Base-by-base conservation (phyloP, 148 eudicot genomes). In the Gaultheria prostrata region DNA sequence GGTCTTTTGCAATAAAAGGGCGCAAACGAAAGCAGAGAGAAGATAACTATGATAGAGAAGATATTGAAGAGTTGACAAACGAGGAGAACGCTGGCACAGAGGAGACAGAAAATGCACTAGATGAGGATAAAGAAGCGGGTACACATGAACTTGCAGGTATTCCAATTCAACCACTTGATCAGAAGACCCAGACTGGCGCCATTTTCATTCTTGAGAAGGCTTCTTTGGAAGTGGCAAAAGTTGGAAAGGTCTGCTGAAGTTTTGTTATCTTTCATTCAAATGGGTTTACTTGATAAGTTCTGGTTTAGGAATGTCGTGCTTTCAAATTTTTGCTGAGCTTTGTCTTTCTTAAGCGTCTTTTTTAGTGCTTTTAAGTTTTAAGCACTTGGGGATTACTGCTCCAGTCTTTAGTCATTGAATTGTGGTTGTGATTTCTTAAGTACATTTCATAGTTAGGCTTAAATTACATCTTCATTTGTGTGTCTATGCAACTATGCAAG, bases 161-260 rank as follows among this genome's bases (percentile, higher is more conserved):
- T 83, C 97, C 98, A 0, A 79, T 90, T 85, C 86, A 80, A 54
- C 86, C 92, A 46, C 65, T 71, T 20, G 86, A 88, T 78, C 85
- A 77, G 24, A 83, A 76, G 45, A 85, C 61, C 57, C 88, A 84
- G 39, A 69, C 94, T 3, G 94, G 97, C 28, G 94, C 94, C n/a
- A 87, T 93, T 82, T 96, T 97, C 83, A 80, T 97, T 81, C 94
- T 97, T 76, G 97, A 94, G 85, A 94, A 86, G 85, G 98, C 99
- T 65, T 92, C 97, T 50, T 76, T 94, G 77, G 99, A 97, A 86
- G 94, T 97, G 74, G 99, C 94, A 65, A 97, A 96, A 90, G 97
- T 97, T 73, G 99, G 99, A 70, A 97, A 94, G 99, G 99, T 94
- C 74, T 79, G 84, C 85, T 14, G 78, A 46, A 69, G 54, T 49